Evolutionary conservation across 2,329 filamentous ascomycete genomes (phyloP).

Genomic region (Dactylonectria estremocensis): DNA sequence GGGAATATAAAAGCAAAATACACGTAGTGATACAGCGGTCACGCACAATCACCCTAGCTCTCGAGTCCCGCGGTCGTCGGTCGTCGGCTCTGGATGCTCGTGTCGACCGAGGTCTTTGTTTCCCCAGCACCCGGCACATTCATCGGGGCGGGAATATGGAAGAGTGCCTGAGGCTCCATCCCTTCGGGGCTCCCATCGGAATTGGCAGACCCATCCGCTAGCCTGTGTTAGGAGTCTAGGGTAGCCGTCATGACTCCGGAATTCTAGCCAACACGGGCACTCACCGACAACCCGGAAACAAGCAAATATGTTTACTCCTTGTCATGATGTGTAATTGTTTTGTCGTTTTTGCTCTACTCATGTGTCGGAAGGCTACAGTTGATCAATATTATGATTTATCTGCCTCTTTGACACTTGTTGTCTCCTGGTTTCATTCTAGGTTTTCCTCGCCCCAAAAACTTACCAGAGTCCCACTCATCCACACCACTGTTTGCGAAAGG

Average conservation of each 20-base stretch:
- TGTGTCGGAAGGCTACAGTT: too few species aligned
- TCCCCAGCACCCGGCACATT: slow-evolving; percentile 12
- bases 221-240: slow-evolving; percentile 30
- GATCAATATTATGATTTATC: too few species aligned
- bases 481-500: slow-evolving; percentile 28
- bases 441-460: too few species aligned
- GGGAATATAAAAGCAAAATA: slow-evolving; percentile 31
- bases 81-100: slow-evolving; percentile 41
- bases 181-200: slow-evolving; percentile 32
- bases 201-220: slow-evolving; percentile 34
- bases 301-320: not conserved
- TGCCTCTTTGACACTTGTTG: too few species aligned
- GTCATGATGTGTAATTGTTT: too few species aligned
- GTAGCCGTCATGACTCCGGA: slow-evolving; percentile 2
- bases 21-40: slow-evolving; percentile 13
- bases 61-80: slow-evolving; percentile 44
- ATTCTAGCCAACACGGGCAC: not conserved
- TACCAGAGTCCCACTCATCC: slow-evolving; percentile 28
- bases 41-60: slow-evolving; percentile 28
- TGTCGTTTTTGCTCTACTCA: too few species aligned
- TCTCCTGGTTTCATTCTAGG: too few species aligned
- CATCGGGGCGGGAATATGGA: slow-evolving; percentile 34
- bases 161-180: slow-evolving; percentile 17
- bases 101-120: slow-evolving; percentile 44
- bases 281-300: not conserved